Conservation (phyloP, 345 rosid genomes). For the Lenwebbia sp. region DNA sequence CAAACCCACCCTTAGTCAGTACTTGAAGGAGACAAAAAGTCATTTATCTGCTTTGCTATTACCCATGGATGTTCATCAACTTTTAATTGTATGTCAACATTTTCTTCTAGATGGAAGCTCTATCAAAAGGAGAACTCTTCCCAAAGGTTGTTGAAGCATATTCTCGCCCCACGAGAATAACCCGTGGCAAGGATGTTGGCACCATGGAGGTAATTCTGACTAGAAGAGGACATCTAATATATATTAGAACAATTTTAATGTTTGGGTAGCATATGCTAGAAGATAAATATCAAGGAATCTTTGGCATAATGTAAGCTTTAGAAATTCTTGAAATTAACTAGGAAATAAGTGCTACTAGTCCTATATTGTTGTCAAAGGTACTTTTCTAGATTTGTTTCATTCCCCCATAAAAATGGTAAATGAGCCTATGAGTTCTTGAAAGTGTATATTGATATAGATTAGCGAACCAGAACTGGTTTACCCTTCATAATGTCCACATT, state of each 20-base stretch:
- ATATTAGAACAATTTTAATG: background rate
- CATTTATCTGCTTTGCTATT: background rate
- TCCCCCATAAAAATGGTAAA: background rate
- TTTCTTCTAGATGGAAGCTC: slow-evolving; percentile 54
- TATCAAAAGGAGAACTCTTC: slow-evolving; percentile 51
- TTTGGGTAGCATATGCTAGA: background rate
- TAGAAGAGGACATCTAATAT: background rate
- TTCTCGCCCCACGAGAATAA: slow-evolving; percentile 91
- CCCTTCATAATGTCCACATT: background rate
- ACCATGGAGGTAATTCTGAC: slow-evolving; percentile 42
- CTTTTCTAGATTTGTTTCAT: background rate
- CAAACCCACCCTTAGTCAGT: no score
- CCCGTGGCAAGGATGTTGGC: slow-evolving; percentile 77
- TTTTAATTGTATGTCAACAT: background rate
- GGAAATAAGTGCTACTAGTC: background rate
- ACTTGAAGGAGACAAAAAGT: background rate
- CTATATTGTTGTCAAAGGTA: background rate
- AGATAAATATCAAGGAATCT: background rate
- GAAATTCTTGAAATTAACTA: background rate
- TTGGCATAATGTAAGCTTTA: background rate
- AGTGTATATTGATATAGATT: background rate
- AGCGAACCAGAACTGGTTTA: background rate
- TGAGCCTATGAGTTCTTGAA: background rate
- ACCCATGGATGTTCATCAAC: background rate
- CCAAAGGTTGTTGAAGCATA: slow-evolving; percentile 81